These are phyloP conservation scores for Biscogniauxia mediterranea DNA, from an alignment of 2,329 filamentous ascomycete genomes.

Conservation along the genomic window DNA sequence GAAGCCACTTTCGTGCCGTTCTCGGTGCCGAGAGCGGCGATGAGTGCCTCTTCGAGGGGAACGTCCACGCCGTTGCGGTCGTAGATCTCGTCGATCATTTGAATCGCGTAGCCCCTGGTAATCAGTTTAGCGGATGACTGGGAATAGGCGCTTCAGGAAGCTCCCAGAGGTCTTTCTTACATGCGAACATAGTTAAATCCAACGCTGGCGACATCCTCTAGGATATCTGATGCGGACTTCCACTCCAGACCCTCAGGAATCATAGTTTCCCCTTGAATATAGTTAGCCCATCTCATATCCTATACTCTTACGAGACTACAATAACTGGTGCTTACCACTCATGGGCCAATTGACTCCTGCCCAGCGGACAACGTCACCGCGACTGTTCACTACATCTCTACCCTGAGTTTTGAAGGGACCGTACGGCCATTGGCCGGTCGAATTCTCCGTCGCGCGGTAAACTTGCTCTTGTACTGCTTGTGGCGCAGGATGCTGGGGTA, in stretches of 20 bases:
- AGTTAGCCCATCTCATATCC: background rate
- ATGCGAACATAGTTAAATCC: slow-evolving; percentile 57
- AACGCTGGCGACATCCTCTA: slow-evolving; percentile 46
- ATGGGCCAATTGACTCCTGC: slow-evolving; percentile 39
- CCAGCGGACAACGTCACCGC: slow-evolving; percentile 36
- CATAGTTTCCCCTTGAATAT: slow-evolving; percentile 46
- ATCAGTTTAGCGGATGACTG: background rate
- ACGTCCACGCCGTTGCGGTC: slow-evolving; percentile 39
- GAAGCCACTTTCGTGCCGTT: slow-evolving; percentile 48
- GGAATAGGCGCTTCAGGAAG: background rate
- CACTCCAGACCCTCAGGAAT: slow-evolving; percentile 56
- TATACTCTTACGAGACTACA: slow-evolving; percentile 7
- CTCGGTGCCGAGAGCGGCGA: slow-evolving; percentile 40
- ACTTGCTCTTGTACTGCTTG: slow-evolving; percentile 8
- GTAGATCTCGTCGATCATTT: slow-evolving; percentile 53
- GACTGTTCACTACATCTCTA: slow-evolving; percentile 37
- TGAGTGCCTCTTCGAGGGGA: slow-evolving; percentile 37
- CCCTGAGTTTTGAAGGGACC: slow-evolving; percentile 39
- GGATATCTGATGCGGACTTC: slow-evolving; percentile 47
- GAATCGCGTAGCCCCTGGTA: slow-evolving; percentile 48
- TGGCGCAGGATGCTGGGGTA: slow-evolving; percentile 10
- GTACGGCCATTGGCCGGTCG: slow-evolving; percentile 34
- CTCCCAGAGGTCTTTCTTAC: slow-evolving; percentile 20
- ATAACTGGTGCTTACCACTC: slow-evolving; percentile 28
- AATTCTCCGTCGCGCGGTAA: slow-evolving; percentile 15